These are phyloP conservation scores for Venturia aucupariae DNA, from an alignment of 2,329 filamentous ascomycete species.

Conservation along the genomic window DNA sequence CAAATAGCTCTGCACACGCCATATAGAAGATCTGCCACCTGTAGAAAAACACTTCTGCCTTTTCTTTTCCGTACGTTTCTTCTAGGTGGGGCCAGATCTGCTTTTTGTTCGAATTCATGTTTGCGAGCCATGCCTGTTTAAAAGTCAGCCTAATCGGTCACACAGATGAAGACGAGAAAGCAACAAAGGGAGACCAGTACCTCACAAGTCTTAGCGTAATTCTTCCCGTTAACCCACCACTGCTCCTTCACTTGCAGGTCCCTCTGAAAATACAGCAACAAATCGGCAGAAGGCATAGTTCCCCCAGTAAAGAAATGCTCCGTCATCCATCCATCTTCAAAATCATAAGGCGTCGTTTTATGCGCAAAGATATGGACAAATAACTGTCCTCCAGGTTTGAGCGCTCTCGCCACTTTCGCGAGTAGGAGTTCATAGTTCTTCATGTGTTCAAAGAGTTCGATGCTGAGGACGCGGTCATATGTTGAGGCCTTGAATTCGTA, in stretches of 20 bases:
- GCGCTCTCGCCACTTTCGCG: conserved; percentile 49
- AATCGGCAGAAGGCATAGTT: conserved; percentile 60
- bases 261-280: conserved; percentile 57
- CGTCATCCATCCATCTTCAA: conserved; percentile 65
- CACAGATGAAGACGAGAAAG: background rate
- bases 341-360: conserved; percentile 57
- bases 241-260: conserved; percentile 51
- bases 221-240: conserved; percentile 62
- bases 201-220: conserved; percentile 64
- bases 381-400: conserved; percentile 55
- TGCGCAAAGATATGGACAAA: conserved; percentile 63
- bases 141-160: background rate
- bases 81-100: conserved; percentile 55
- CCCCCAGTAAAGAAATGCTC: conserved; percentile 65
- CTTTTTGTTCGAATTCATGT: conserved; percentile 49
- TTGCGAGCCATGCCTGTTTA: conserved; percentile 50
- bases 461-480: conserved; percentile 58
- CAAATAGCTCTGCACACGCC: conserved; percentile 62
- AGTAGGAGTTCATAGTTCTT: conserved; percentile 64
- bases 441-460: conserved; percentile 70
- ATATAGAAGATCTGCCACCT: conserved; percentile 66
- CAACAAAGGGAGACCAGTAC: conserved; percentile 26
- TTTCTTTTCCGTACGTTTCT: conserved; percentile 55
- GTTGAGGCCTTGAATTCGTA: conserved; percentile 50
- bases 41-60: conserved; percentile 55